Evolutionary conservation across 108 stramenopile species (phyloP).

Genomic region (Nitzschia sp.): DNA sequence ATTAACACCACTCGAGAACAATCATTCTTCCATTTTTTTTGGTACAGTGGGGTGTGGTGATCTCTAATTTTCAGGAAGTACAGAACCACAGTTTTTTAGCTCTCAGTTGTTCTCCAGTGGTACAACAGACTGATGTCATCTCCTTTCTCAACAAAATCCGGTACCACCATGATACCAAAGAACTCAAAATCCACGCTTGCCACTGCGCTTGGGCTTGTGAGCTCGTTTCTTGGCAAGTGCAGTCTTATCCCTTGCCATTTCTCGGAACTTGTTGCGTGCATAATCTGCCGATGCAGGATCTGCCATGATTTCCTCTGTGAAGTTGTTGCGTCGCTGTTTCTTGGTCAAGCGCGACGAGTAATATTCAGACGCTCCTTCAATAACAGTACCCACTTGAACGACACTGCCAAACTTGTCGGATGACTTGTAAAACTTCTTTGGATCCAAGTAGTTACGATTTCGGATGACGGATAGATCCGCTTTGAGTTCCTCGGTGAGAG

Average conservation of each 20-base stretch:
- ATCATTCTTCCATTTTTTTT: too few relatives aligned
- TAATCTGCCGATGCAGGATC: conserved; percentile 54
- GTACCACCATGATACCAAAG: neutral
- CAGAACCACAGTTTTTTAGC: too few relatives aligned
- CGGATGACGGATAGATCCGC: conserved; percentile 63
- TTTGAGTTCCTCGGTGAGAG: conserved; percentile 63
- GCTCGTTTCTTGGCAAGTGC: conserved; percentile 14
- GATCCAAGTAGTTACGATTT: conserved; percentile 92
- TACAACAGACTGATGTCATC: too few relatives aligned
- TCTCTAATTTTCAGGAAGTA: too few relatives aligned
- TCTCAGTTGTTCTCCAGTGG: too few relatives aligned
- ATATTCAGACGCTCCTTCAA: conserved; percentile 84
- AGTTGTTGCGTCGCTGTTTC: conserved; percentile 74
- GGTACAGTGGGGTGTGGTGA: too few relatives aligned
- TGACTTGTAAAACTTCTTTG: conserved; percentile 95
- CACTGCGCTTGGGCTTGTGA: conserved; percentile 16
- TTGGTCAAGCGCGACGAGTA: conserved; percentile 85
- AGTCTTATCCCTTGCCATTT: conserved; percentile 62
- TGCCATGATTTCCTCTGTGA: conserved; percentile 90
- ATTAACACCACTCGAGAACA: too few relatives aligned
- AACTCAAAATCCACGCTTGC: conserved; percentile 6
- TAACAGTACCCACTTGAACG: conserved; percentile 82
- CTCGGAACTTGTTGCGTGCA: conserved; percentile 62
- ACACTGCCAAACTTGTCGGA: conserved; percentile 55
- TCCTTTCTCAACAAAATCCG: too few relatives aligned